Base-by-base conservation (phyloP, 1,139 yeast genomes). In the Hanseniaspora sp. region DNA sequence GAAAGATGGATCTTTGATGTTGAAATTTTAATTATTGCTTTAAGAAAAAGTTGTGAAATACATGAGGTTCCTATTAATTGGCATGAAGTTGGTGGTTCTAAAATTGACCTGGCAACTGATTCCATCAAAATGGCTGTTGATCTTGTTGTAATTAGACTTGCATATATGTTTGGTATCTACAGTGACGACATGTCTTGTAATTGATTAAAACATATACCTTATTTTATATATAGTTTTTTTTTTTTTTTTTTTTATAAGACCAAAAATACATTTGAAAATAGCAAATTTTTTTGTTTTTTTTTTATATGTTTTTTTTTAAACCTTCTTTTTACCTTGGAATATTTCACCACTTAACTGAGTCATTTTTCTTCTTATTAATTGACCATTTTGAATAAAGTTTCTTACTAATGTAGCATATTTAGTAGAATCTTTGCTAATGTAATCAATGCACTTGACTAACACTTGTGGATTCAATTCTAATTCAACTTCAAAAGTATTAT, bases 1-100 rank as follows among this genome's bases (percentile, higher is more conserved):
- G 98, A 92, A 69, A 80, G 98, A 56, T 92, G 98, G 98, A 92
- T 94, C 43, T 92, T 92, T 67, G 98, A 92, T 65, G 97, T 92
- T 45, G 98, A 92, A 69, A 79, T 92, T 18, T 74, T 92, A 59
- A 77, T 92, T 58, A 72, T 94, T 58, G 96, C 92, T 1, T 78
- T 79, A 60, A 73, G 86, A 58, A 88, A 86, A 66, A 63, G 69
- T 1, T 82, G 90, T 48, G 74, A 77, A 7, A 75, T 90, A 55
- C 70, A 70, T 52, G 98, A 92, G 69, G 78, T 88, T 34, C 82
- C 96, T 13, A 87, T 92, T 44, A 85, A 85, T 59, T 92, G 98
- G 98, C 96, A 88, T 67, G 98, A 92, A 69, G 92, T 92, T 52
- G 95, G 79, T 62, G 98, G 98, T 0, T 86, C 95, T 46, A 92